Base-by-base conservation (phyloP, 2,329 filamentous ascomycete genomes). In the Hypoxylon rubiginosum region DNA sequence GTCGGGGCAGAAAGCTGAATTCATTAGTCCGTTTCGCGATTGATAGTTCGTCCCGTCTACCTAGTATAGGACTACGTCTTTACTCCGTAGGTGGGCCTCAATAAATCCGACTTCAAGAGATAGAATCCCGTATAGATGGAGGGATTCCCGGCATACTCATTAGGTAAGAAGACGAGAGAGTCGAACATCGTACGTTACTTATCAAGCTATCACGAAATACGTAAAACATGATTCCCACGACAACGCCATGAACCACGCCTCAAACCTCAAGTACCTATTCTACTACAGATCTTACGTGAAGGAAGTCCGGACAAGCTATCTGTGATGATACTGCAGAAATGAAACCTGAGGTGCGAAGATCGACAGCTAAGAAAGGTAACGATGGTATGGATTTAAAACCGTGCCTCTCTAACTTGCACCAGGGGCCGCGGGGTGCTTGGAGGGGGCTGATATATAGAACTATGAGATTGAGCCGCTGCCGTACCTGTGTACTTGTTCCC, bases 1-100 rank as follows among this genome's bases (percentile, higher is more conserved):
- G 48, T 34, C 36, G 53, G 30, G 21, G 36, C 7, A 46, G 28
- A 30, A 36, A 50, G 54, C 62, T 62, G 62, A 60, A 53, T 9
- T 32, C 9, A 32, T 58, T 68, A 66, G 58, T 60, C 39, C n/a
- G 58, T 66, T 66, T 63, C 48, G 62, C 53, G 15, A 48, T 53
- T 45, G 39, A 32, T 60, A 21, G 19, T 36, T 21, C 15, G 50
- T 32, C 39, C 30, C 36, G 19, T 43, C 13, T 4, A 17, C 17
- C 39, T 65, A 64, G 56, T 39, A 45, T 28, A 21, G 34, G 21
- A 24, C 21, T 24, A 24, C 21, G 21, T 24, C 21, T 5, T 26
- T 15, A 24, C 13, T 21, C 45, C 45, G 45, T 28, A 4, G 45
- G 45, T 48, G 19, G 17, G 3, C 41, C 10, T 15, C 45, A 21